Base-by-base conservation (phyloP, 2,329 filamentous ascomycete genomes). In the Pseudocercospora musae region DNA sequence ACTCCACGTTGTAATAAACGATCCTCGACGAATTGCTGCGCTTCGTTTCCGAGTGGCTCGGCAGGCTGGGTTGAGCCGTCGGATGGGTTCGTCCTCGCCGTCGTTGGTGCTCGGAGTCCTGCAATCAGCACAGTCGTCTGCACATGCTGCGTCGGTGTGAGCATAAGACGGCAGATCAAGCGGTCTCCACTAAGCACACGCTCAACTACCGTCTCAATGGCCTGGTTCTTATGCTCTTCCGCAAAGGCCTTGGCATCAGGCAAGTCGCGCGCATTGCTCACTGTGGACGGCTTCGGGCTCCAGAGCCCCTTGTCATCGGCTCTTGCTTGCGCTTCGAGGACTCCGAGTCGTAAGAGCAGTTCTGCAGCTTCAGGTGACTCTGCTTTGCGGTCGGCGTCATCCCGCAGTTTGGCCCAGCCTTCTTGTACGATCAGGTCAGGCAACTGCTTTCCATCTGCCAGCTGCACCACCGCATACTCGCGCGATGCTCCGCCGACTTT, bases 311-410 rank as follows among this genome's bases (percentile, higher is more conserved):
- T 93, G 68, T 83, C 85, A 69, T 92, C 90, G 58, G 84, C 82
- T 77, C 87, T 92, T 62, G 95, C 95, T 69, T 89, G 85, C 48
- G 85, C 82, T 78, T 98, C 93, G 33, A 94, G 80, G 53, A 83
- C 83, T 69, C 91, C 88, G 64, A 99, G 85, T 71, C 87, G 88
- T 70, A 96, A 89, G 23, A 99, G 82, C 63, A 89, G 84, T 66
- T 87, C 81, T 29, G 80, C 73, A 8, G 89, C 83, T 57, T 92
- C 89, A 62, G 95, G 90, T 1, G 88, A 87, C 62, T 97, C 92
- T 68, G 97, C 93, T 74, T 94, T 95, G 68, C 89, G 89, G 65
- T 92, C 93, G 62, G 94, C 93, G 77, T 99, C 95, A 72, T 99
- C 95, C 67, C 95, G 88, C 63, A 99, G 85, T 79, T 95, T 96